Evolutionary conservation across 2,329 filamentous ascomycete species (phyloP).

Genomic region (Capronia americana): DNA sequence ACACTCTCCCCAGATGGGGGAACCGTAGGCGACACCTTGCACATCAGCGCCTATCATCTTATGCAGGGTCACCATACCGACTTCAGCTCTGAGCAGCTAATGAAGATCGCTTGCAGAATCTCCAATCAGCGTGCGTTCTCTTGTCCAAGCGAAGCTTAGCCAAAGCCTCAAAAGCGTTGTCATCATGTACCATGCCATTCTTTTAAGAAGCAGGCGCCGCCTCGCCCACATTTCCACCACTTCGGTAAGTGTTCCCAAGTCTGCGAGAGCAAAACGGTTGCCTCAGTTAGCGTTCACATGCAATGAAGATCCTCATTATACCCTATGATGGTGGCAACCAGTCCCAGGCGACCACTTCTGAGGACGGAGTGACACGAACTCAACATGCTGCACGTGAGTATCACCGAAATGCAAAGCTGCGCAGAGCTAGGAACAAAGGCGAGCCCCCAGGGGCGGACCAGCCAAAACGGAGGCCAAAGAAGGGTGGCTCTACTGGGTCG

Average conservation of each 20-base stretch:
- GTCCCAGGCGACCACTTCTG: constrained; percentile 1
- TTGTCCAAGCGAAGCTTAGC: neutral
- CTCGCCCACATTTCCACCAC: neutral
- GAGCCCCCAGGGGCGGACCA: neutral
- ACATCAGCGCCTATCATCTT: neutral
- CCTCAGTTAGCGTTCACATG: neutral
- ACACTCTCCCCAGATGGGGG: neutral
- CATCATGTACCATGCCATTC: neutral
- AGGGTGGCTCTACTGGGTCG: neutral
- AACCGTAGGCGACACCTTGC: neutral
- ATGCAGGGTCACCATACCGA: neutral
- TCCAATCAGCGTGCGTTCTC: neutral
- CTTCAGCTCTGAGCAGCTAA: neutral
- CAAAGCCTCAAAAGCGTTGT: neutral
- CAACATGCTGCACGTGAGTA: constrained; percentile 15
- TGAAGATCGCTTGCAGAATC: neutral
- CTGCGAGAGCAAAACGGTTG: constrained; percentile 1
- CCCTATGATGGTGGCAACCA: constrained; percentile 7
- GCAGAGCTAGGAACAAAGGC: constrained; percentile 1
- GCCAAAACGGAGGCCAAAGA: neutral
- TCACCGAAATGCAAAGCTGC: constrained; percentile 10
- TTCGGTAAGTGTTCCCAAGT: constrained; percentile 1
- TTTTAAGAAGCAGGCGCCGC: neutral
- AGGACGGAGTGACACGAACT: neutral
- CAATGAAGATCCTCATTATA: constrained; percentile 12